A percentile compares a stretch with the other conserved stretches of the same genome.
Conservation (phyloP, 805 yeast species). For the Yamadazyma sp. region DNA sequence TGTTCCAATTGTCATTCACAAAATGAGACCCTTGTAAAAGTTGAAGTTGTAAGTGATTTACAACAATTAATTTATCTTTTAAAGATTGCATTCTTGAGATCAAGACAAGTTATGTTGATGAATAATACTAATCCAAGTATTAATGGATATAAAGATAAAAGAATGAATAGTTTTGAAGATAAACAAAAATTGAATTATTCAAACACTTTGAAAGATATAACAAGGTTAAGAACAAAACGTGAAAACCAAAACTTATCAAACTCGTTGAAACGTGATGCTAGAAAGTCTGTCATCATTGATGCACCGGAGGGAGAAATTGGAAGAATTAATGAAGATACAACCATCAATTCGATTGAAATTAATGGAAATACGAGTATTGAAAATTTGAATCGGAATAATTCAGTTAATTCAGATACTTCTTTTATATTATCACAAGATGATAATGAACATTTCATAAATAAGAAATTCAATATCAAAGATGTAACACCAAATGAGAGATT, state of each 20-base stretch:
- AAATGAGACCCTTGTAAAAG: conserved; percentile 42
- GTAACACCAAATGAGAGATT: conserved; percentile 31
- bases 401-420: conserved; percentile 28
- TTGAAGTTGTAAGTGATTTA: conserved; percentile 62
- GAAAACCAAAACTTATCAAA: conserved; percentile 57
- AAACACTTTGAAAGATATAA: conserved; percentile 59
- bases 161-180: conserved; percentile 1
- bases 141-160: conserved; percentile 2
- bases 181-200: conserved; percentile 11
- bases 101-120: conserved; percentile 53
- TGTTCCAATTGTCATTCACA: conserved; percentile 56
- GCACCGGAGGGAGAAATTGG: conserved; percentile 53
- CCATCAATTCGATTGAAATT: conserved; percentile 3
- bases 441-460: conserved; percentile 22
- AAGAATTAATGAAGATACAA: conserved; percentile 18
- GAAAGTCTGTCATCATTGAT: conserved; percentile 64
- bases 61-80: conserved; percentile 73
- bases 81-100: conserved; percentile 80
- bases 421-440: conserved; percentile 23
- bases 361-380: conserved; percentile 8
- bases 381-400: conserved; percentile 14
- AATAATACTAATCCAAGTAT: conserved; percentile 2
- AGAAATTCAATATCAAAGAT: conserved; percentile 29
- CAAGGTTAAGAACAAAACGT: conserved; percentile 69
- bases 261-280: conserved; percentile 56